Percentiles rank a stretch among this genome's conserved stretches.
Evolutionary conservation across 805 yeast species (phyloP).

Genomic region (Lipomyces starkeyi): DNA sequence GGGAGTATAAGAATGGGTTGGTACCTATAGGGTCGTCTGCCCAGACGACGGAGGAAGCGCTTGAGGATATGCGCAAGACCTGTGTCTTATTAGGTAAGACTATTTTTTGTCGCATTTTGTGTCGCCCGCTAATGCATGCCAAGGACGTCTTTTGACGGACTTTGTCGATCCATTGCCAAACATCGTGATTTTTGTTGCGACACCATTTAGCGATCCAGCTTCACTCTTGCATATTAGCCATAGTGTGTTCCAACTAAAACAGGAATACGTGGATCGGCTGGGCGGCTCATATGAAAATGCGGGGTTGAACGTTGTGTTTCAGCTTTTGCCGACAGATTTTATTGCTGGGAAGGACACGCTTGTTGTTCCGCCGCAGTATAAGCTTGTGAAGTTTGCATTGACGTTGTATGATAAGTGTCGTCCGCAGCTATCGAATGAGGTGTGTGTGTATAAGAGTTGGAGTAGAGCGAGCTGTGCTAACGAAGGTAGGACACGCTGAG

Average conservation of each 20-base stretch:
- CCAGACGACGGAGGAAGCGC: constrained; percentile 19
- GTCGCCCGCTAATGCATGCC: neutral
- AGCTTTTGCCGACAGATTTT: constrained; percentile 29
- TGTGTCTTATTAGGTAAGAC: constrained; percentile 21
- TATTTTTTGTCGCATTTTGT: neutral
- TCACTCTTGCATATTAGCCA: constrained; percentile 34
- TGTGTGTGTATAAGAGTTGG: neutral
- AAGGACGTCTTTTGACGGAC: constrained; percentile 20
- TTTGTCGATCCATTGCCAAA: constrained; percentile 19
- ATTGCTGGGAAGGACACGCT: constrained; percentile 42
- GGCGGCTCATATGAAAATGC: constrained; percentile 12
- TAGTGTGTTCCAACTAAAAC: constrained; percentile 27
- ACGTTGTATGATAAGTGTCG: constrained; percentile 44
- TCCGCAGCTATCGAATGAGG: constrained; percentile 10
- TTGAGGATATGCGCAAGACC: constrained; percentile 25
- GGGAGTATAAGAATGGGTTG: constrained; percentile 29
- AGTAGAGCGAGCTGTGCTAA: no score
- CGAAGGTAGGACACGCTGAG: neutral
- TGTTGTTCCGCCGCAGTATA: constrained; percentile 42
- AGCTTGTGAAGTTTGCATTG: constrained; percentile 42
- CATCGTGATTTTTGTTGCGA: constrained; percentile 26
- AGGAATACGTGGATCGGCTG: constrained; percentile 20
- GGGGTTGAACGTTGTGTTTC: constrained; percentile 25
- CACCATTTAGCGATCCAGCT: constrained; percentile 34
- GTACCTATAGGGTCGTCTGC: constrained; percentile 26